phyloP scores from a whole-genome alignment of 2,329 filamentous ascomycete species.

The Fusarium proliferatum region DNA sequence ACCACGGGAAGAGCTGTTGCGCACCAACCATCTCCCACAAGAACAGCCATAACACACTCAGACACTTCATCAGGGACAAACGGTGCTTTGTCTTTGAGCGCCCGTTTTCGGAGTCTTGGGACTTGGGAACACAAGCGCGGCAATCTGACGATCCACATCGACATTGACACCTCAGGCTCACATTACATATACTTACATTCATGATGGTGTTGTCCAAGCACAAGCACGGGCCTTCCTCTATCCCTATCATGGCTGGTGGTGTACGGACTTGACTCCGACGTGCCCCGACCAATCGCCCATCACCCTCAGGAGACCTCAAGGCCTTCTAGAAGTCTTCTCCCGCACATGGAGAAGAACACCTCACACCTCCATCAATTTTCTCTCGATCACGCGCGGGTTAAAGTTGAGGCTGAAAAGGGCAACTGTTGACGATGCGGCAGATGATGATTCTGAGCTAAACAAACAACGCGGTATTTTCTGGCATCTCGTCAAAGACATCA shows the following conservation, averaged over 20 bases:
- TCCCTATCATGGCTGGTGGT: constrained; percentile 17
- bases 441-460: not conserved
- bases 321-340: constrained; percentile 45
- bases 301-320: constrained; percentile 18
- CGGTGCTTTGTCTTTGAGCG: constrained; percentile 10
- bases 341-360: constrained; percentile 27
- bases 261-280: constrained; percentile 5
- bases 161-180: constrained; percentile 14
- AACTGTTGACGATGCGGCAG: constrained; percentile 1
- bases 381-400: constrained; percentile 27
- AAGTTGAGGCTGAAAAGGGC: constrained; percentile 15
- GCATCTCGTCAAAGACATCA: not conserved
- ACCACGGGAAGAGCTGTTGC: not conserved
- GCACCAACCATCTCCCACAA: not conserved
- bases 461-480: constrained; percentile 11
- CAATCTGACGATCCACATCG: not conserved
- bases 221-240: not conserved
- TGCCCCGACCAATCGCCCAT: constrained; percentile 19
- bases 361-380: constrained; percentile 11
- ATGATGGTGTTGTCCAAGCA: not conserved
- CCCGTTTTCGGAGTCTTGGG: constrained; percentile 10
- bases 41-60: not conserved
- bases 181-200: not conserved
- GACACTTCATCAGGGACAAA: not conserved
- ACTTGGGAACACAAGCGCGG: not conserved